Percentiles rank a stretch among this genome's conserved stretches.
These are phyloP conservation scores for Flaveria ramosissima DNA, from an alignment of 129 eudicot genomes.

Conservation along the genomic window DNA sequence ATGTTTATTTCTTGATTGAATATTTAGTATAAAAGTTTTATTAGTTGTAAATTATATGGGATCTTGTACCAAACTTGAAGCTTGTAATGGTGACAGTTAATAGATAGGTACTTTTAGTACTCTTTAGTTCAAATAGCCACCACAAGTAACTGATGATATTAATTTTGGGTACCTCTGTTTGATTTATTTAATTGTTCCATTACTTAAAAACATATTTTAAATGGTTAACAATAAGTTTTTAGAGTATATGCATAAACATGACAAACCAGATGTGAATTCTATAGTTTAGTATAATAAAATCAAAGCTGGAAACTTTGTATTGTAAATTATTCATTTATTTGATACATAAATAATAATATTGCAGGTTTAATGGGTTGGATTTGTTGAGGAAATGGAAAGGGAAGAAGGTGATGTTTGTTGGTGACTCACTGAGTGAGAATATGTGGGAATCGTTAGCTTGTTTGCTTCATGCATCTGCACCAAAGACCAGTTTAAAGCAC, in stretches of 20 bases:
- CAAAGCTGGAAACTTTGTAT: too few species aligned
- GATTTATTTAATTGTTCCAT: not conserved
- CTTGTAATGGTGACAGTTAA: slow-evolving; percentile 6
- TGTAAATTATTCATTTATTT: not conserved
- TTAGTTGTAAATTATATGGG: slow-evolving; percentile 1
- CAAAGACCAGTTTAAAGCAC: slow-evolving; percentile 36
- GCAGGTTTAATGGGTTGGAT: slow-evolving; percentile 59
- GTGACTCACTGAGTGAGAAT: slow-evolving; percentile 64
- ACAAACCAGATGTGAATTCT: too few species aligned
- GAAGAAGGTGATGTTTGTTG: slow-evolving; percentile 59
- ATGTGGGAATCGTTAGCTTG: slow-evolving; percentile 68
- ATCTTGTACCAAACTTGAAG: slow-evolving; percentile 13
- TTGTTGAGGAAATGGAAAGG: slow-evolving; percentile 51
- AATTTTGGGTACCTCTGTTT: slow-evolving; percentile 1
- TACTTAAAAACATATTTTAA: not conserved
- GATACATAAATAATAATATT: not conserved
- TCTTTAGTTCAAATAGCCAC: slow-evolving; percentile 2
- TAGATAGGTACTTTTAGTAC: slow-evolving; percentile 20
- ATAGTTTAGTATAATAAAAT: too few species aligned
- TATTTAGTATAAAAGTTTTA: not conserved
- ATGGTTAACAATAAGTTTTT: not conserved
- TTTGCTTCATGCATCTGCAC: slow-evolving; percentile 50
- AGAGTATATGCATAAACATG: too few species aligned
- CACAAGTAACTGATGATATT: not conserved
- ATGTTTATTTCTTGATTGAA: not conserved